Evolutionary conservation across 208 protist genomes (phyloP).

Genomic region (Kentomonas sorsogonicus): DNA sequence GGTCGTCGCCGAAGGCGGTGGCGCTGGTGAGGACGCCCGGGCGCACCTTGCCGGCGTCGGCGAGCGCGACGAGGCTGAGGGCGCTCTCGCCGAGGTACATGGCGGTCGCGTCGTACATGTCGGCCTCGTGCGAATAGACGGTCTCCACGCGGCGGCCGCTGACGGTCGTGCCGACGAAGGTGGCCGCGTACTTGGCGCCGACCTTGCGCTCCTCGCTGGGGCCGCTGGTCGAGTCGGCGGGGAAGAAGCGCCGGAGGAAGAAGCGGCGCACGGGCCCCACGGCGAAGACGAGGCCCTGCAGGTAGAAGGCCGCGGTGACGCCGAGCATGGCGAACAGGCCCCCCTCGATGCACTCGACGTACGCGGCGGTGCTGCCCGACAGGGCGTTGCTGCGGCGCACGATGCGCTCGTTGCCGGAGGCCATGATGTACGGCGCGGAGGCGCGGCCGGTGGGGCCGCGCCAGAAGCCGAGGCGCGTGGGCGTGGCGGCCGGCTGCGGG

Average conservation of each 20-base stretch:
- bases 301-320: slow-evolving; percentile 20
- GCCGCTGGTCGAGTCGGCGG: slow-evolving; percentile 23
- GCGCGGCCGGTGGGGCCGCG: slow-evolving; percentile 32
- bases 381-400: slow-evolving; percentile 84
- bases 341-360: slow-evolving; percentile 48
- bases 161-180: slow-evolving; percentile 44
- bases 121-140: slow-evolving; percentile 24
- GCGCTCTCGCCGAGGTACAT: slow-evolving; percentile 62
- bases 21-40: slow-evolving; percentile 65
- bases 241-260: slow-evolving; percentile 27
- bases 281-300: slow-evolving; percentile 16
- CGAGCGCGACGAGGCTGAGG: slow-evolving; percentile 30
- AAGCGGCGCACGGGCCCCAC: slow-evolving; percentile 42
- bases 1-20: slow-evolving; percentile 54
- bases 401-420: slow-evolving; percentile 61
- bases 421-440: slow-evolving; percentile 55
- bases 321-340: slow-evolving; percentile 20
- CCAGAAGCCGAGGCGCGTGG: slow-evolving; percentile 42
- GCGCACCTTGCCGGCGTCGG: slow-evolving; percentile 28
- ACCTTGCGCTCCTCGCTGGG: slow-evolving; percentile 41
- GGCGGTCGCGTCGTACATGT: slow-evolving; percentile 71
- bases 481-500: slow-evolving; percentile 21
- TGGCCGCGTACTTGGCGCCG: slow-evolving; percentile 35
- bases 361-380: slow-evolving; percentile 35
- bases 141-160: slow-evolving; percentile 35